phyloP scores from a whole-genome alignment of 257 asterid genomes.

The Anisodus acutangulus region DNA sequence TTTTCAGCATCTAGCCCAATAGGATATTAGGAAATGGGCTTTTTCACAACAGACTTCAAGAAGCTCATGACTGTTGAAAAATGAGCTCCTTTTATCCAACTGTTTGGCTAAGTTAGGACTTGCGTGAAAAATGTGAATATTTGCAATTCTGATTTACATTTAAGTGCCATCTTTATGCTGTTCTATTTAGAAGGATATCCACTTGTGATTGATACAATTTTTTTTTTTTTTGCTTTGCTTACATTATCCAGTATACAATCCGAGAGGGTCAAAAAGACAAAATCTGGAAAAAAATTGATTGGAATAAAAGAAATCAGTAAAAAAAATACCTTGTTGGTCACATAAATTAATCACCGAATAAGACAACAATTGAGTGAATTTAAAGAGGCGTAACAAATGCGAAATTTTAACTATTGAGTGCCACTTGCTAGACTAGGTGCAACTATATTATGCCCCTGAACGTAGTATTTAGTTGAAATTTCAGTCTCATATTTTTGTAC shows the following conservation, averaged over 20 bases:
- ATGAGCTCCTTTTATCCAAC: neutral
- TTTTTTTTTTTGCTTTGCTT: neutral
- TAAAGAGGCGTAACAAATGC: neutral
- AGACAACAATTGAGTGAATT: no score
- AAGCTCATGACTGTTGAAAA: neutral
- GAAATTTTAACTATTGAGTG: neutral
- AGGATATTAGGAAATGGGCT: no score
- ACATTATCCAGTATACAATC: neutral
- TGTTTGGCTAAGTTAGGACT: neutral
- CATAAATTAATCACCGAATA: no score
- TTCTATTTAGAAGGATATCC: neutral
- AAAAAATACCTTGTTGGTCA: no score
- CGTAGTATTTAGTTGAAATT: neutral
- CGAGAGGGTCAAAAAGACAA: neutral
- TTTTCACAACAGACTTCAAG: no score
- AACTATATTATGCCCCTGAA: neutral
- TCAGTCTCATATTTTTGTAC: neutral
- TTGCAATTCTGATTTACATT: neutral
- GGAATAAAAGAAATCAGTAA: no score
- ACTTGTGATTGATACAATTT: neutral
- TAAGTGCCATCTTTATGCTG: neutral
- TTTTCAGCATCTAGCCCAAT: no score
- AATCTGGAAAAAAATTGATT: no score
- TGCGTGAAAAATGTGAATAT: neutral
- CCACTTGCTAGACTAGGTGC: neutral